Evolutionary conservation across 2,329 filamentous ascomycete genomes (phyloP).

Genomic region (Cordyceps sp.): DNA sequence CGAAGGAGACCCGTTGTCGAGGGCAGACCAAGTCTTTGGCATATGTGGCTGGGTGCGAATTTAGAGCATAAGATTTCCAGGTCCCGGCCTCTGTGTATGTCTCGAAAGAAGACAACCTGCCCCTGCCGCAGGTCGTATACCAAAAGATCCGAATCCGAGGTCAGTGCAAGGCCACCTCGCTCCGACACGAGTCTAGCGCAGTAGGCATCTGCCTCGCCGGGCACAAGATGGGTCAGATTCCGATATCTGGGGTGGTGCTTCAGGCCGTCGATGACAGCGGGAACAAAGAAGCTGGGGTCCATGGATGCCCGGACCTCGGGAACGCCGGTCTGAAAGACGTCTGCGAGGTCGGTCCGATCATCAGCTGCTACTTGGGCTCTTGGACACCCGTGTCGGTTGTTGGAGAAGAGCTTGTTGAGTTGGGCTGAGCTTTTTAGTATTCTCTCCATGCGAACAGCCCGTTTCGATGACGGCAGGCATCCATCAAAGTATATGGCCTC

Average conservation of each 20-base stretch:
- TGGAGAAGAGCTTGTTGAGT: conserved; percentile 29
- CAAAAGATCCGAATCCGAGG: conserved; percentile 76
- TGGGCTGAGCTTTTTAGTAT: conserved; percentile 39
- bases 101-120: conserved; percentile 50
- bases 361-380: conserved; percentile 6
- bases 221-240: conserved; percentile 39
- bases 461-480: conserved; percentile 53
- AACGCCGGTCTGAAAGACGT: conserved; percentile 10
- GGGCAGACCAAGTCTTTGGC: conserved; percentile 23
- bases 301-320: conserved; percentile 17
- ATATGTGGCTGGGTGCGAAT: conserved; percentile 20
- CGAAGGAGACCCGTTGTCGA: conserved; percentile 11
- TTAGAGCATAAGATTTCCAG: conserved; percentile 8
- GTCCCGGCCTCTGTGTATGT: conserved; percentile 28
- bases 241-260: conserved; percentile 23
- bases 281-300: conserved; percentile 57
- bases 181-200: conserved; percentile 51
- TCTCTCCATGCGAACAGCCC: conserved; percentile 41
- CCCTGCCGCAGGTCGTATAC: conserved; percentile 55
- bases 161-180: conserved; percentile 44
- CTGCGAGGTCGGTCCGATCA: conserved; percentile 3
- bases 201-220: conserved; percentile 72
- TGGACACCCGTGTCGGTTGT: conserved; percentile 11
- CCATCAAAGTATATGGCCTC: conserved; percentile 75
- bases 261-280: conserved; percentile 58